Conservation (phyloP, 441 rosid genomes). For the Omphalea diandra region DNA sequence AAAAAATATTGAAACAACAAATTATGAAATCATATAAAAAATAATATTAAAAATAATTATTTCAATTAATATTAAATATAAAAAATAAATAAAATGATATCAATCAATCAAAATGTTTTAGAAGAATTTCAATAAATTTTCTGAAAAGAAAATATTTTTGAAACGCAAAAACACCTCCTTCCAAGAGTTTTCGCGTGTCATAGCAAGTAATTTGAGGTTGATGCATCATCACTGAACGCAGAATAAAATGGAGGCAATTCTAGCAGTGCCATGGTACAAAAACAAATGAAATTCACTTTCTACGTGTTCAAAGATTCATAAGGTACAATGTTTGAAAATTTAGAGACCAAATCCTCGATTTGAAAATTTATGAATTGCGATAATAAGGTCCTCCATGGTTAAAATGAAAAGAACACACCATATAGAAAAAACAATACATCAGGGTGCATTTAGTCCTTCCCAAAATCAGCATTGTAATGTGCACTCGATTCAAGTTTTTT, state of each 20-base stretch:
- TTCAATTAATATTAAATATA: no score
- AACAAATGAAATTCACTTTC: not conserved
- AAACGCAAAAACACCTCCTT: no score
- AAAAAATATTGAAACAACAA: no score
- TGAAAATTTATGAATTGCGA: not conserved
- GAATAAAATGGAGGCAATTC: not conserved
- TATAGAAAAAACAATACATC: not conserved
- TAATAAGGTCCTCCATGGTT: not conserved
- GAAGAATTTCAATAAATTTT: no score
- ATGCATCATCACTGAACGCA: not conserved
- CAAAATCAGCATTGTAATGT: conserved; percentile 53
- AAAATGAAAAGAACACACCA: not conserved
- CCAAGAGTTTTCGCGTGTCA: no score
- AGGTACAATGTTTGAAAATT: not conserved
- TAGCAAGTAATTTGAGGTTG: no score
- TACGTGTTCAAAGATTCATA: not conserved
- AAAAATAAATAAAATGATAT: no score
- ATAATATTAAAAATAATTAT: no score
- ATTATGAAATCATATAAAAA: no score
- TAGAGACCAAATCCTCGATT: not conserved
- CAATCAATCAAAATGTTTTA: no score
- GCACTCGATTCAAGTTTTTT: conserved; percentile 81
- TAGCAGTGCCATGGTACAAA: not conserved
- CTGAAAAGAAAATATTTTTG: no score
- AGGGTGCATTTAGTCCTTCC: conserved; percentile 40